Conservation (phyloP, 495 filamentous ascomycete genomes). For the Penicillium riverlandense region DNA sequence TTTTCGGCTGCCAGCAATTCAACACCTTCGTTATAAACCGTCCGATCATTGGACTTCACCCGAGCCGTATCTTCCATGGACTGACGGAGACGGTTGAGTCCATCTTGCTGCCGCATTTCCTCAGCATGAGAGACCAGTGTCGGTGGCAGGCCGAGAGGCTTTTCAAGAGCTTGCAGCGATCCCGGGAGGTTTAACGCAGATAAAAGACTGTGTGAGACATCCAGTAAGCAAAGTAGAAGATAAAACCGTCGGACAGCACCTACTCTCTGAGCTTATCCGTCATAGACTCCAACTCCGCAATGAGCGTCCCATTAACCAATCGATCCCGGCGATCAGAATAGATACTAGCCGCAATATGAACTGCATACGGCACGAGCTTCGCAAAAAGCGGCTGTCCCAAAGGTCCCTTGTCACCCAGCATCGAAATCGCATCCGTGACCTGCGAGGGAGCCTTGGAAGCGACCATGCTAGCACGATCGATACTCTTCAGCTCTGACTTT, state of each 20-base stretch:
- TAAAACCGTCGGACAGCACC: slow-evolving; percentile 5
- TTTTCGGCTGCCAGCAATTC: slow-evolving; percentile 71
- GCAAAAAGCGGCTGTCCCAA: slow-evolving; percentile 82
- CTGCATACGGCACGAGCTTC: slow-evolving; percentile 90
- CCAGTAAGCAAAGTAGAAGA: neutral
- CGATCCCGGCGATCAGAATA: slow-evolving; percentile 89
- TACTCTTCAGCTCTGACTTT: slow-evolving; percentile 77
- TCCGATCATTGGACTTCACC: slow-evolving; percentile 66
- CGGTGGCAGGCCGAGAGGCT: slow-evolving; percentile 85
- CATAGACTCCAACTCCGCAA: slow-evolving; percentile 76
- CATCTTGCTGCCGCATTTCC: slow-evolving; percentile 90
- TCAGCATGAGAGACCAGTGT: slow-evolving; percentile 83
- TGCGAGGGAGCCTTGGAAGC: slow-evolving; percentile 71
- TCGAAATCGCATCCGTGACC: slow-evolving; percentile 69
- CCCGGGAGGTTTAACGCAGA: slow-evolving; percentile 85
- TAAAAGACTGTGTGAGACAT: slow-evolving; percentile 44
- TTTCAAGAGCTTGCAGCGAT: slow-evolving; percentile 89
- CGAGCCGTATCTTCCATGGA: slow-evolving; percentile 83
- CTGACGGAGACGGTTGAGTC: slow-evolving; percentile 61
- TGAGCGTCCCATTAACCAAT: slow-evolving; percentile 75
- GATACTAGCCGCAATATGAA: slow-evolving; percentile 89
- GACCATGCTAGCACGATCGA: slow-evolving; percentile 88
- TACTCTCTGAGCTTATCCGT: slow-evolving; percentile 72
- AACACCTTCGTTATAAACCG: slow-evolving; percentile 74
- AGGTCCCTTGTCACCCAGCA: slow-evolving; percentile 70